Base-by-base conservation (phyloP, 208 protist genomes). In the Leishmania martiniquensis region DNA sequence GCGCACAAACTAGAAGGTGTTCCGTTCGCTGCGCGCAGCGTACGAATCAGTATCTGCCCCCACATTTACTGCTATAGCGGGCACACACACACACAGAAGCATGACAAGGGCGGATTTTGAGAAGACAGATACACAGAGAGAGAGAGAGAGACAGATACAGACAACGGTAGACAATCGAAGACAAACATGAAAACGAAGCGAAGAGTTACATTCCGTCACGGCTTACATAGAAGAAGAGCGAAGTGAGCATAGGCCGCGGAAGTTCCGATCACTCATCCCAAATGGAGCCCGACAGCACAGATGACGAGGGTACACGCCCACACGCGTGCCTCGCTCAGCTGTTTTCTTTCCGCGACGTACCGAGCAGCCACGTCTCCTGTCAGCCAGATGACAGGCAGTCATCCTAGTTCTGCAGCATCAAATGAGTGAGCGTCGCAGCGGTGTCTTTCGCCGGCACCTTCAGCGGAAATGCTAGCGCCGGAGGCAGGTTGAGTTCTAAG, bases 401-500 rank as follows among this genome's bases (percentile, higher is more conserved):
- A 42, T 51, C 15, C 87, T 80, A 94, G 62, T 80, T 93, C 72
- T 95, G 90, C 6, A 96, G 83, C 76, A 96, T 88, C 15, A 83
- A 77, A 37, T 77, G 57, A 1, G 83, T 84, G 44, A 97, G 78
- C 5, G 82, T 76, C 1, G 68, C 57, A 12, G 90, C 80, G 13
- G 91, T 84, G 10, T 95, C 90, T 47, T 90, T 89, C 2, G 80
- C 32, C 4, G 83, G 57, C 1, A 84, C 76, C 65, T 89, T 87
- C 47, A 97, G 78, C 34, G 91, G 86, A n/a, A 97, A 86, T n/a
- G 90, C 91, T 78, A 97, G 75, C 39, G 83, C 91, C 0, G 93
- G 93, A n/a, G 93, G 93, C 32, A 97, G 75, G 83, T 95, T 95
- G 49, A 95, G 88, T 57, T 97, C 91, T 88, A 97, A 77, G 72